Conservation (phyloP, 108 stramenopile species). For the Skeletonema menzelii region DNA sequence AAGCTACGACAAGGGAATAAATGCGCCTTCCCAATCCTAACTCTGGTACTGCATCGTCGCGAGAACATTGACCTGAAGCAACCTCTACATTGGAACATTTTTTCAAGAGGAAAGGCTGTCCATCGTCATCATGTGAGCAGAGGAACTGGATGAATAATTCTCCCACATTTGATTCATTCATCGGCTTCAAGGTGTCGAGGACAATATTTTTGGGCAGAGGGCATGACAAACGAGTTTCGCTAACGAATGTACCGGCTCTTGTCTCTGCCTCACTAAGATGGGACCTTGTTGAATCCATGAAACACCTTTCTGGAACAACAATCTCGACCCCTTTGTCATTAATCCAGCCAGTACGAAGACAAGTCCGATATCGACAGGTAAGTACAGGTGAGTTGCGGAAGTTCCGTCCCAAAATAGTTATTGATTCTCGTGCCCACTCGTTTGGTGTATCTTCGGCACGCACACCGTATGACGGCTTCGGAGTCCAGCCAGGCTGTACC, state of each 20-base stretch:
- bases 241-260: constrained; percentile 52
- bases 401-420: constrained; percentile 80
- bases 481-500: not conserved
- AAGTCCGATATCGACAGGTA: constrained; percentile 57
- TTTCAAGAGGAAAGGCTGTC: constrained; percentile 24
- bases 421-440: constrained; percentile 3
- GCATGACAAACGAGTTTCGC: constrained; percentile 61
- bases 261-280: constrained; percentile 14
- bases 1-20: constrained; percentile 43
- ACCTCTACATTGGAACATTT: constrained; percentile 18
- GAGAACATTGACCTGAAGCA: constrained; percentile 11
- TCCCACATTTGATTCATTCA: not conserved
- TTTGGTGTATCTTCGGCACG: constrained; percentile 1
- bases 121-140: constrained; percentile 25
- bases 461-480: constrained; percentile 3
- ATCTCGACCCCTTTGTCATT: constrained; percentile 4
- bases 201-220: constrained; percentile 12
- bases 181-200: not conserved
- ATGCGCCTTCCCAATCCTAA: constrained; percentile 30
- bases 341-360: constrained; percentile 11
- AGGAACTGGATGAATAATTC: not conserved
- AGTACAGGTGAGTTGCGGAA: constrained; percentile 56
- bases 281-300: not conserved
- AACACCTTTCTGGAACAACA: constrained; percentile 14
- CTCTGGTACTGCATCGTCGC: constrained; percentile 11